phyloP scores from a whole-genome alignment of 1,139 yeast genomes.

The Hanseniaspora uvarum region DNA sequence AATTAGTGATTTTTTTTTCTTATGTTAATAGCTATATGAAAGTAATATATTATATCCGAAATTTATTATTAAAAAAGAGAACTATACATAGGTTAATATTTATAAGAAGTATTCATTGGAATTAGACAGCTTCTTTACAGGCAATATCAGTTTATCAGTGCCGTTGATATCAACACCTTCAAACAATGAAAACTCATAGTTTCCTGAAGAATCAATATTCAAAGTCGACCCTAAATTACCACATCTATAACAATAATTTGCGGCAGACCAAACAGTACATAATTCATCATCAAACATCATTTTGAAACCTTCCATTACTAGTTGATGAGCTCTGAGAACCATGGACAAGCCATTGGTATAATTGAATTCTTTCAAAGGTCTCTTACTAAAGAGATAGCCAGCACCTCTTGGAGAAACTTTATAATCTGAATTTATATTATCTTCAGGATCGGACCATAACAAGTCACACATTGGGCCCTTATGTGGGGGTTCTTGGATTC shows the following conservation, averaged over 20 bases:
- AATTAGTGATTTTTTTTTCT: slow-evolving; percentile 18
- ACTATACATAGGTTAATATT: not conserved
- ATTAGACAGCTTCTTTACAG: slow-evolving; percentile 18
- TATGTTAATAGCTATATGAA: no score
- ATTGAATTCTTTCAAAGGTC: slow-evolving; percentile 74
- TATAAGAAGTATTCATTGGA: slow-evolving; percentile 29
- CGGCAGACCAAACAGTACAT: slow-evolving; percentile 91
- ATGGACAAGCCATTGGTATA: slow-evolving; percentile 71
- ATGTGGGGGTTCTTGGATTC: slow-evolving; percentile 95
- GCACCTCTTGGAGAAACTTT: slow-evolving; percentile 90
- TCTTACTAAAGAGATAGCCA: slow-evolving; percentile 85
- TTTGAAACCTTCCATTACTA: slow-evolving; percentile 94
- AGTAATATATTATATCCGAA: not conserved
- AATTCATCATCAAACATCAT: slow-evolving; percentile 79
- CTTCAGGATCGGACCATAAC: slow-evolving; percentile 97
- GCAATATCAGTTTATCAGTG: slow-evolving; percentile 4
- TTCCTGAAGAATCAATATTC: slow-evolving; percentile 60
- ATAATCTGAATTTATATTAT: slow-evolving; percentile 83
- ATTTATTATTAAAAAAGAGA: not conserved
- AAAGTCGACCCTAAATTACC: slow-evolving; percentile 91
- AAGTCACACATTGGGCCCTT: slow-evolving; percentile 99
- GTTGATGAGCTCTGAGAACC: slow-evolving; percentile 94
- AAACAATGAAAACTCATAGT: slow-evolving; percentile 69
- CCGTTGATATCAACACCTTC: slow-evolving; percentile 51
- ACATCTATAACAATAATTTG: slow-evolving; percentile 88